phyloP scores from a whole-genome alignment of 2,329 filamentous ascomycete species.

The Dactylellina sp. region DNA sequence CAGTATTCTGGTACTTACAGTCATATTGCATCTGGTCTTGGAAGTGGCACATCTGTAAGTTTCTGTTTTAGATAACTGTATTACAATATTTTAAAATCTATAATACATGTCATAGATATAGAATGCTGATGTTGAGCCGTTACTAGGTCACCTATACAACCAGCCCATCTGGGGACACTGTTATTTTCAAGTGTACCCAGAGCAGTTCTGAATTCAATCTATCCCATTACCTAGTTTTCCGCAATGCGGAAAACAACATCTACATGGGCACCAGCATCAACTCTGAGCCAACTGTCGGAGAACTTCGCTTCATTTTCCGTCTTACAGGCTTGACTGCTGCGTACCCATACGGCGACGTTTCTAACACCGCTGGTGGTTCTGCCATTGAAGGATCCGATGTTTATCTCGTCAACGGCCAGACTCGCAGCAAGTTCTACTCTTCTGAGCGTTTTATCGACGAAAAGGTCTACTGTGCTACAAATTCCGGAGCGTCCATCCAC shows the following conservation, averaged over 20 bases:
- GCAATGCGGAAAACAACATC: conserved; percentile 71
- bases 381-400: conserved; percentile 67
- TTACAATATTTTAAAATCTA: too few relatives aligned
- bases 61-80: not conserved
- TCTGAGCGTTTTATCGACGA: conserved; percentile 77
- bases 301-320: conserved; percentile 71
- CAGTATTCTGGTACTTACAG: conserved; percentile 69
- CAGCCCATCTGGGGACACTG: conserved; percentile 64
- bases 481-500: conserved; percentile 57
- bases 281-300: conserved; percentile 69
- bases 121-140: not conserved
- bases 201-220: conserved; percentile 65
- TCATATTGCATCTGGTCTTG: conserved; percentile 72
- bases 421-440: conserved; percentile 77
- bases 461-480: conserved; percentile 69
- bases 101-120: too few relatives aligned
- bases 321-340: conserved; percentile 67
- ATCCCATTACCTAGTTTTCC: conserved; percentile 74
- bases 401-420: conserved; percentile 72
- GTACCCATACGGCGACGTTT: conserved; percentile 69
- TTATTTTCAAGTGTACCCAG: conserved; percentile 73
- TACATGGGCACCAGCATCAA: conserved; percentile 74
- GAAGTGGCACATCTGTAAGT: conserved; percentile 69
- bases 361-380: conserved; percentile 69
- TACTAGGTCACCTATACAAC: conserved; percentile 19